Base-by-base conservation (phyloP, 306 rosid species). In the Begonia masoniana region DNA sequence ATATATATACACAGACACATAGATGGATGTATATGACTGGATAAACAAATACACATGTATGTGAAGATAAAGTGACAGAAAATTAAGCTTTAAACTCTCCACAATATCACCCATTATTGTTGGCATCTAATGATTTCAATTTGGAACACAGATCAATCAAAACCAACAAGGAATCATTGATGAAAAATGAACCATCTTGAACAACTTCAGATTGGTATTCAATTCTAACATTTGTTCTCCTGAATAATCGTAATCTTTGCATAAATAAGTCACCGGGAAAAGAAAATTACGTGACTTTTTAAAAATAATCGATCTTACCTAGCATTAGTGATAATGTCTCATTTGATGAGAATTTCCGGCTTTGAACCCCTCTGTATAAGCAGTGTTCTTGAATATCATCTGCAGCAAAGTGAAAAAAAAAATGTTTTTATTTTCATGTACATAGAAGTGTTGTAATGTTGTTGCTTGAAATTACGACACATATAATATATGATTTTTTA, bases 281-380 rank as follows among this genome's bases (percentile, higher is more conserved):
- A n/a, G 49, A n/a, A 11, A 45, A n/a, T 45, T 45, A n/a, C 14
- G 9, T 7, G 14, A 10, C 13, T 10, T 43, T 13, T 10, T 10
- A 0, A 0, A n/a, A 36, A 26, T 1, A 14, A 31, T 15, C 1
- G 9, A 12, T 12, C 23, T 23, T 9, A 43, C 39, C 39, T 13
- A 16, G 10, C 17, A 7, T n/a, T 47, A 49, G 62, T 21, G 51
- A 64, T 4, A 59, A 24, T 47, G 74, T 54, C 72, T 80, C 52
- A 75, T 60, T 51, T 64, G 79, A 66, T 52, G 65, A 56, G 50
- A 77, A 66, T 65, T 49, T 47, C 92, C 99, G 19, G 95, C 86
- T 57, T 82, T 82, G 55, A 86, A 92, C 50, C 99, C 99, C 77
- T 92, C 99, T 0, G 95, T 77, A 67, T 83, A 92, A 51, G 99